A percentile compares a stretch with the other conserved stretches of the same genome.
Conservation (phyloP, 2,329 filamentous ascomycete species). For the Rhinocladiella mackenziei region DNA sequence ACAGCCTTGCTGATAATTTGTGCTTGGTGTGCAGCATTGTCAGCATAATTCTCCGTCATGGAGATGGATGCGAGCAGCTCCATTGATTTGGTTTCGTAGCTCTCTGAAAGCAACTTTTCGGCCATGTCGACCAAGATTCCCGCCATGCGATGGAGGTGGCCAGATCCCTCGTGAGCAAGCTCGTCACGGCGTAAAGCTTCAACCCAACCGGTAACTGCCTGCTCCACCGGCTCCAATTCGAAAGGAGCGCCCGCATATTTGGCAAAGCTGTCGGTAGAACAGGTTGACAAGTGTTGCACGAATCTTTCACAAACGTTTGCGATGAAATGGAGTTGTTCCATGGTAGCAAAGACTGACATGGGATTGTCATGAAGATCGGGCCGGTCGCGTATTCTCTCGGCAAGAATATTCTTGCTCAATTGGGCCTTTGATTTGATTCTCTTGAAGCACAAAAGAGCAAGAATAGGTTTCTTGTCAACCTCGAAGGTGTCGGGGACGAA, state of each 20-base stretch:
- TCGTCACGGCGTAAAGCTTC: slow-evolving; percentile 80
- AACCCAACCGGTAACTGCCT: slow-evolving; percentile 82
- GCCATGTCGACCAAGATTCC: slow-evolving; percentile 82
- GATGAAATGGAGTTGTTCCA: slow-evolving; percentile 83
- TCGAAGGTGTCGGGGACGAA: slow-evolving; percentile 85
- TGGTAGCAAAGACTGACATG: slow-evolving; percentile 72
- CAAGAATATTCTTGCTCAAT: slow-evolving; percentile 71
- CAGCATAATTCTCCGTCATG: slow-evolving; percentile 75
- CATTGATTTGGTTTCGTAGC: slow-evolving; percentile 68
- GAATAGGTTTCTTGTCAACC: slow-evolving; percentile 76
- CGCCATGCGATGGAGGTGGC: slow-evolving; percentile 77
- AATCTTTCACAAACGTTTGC: slow-evolving; percentile 66
- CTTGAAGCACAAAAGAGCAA: slow-evolving; percentile 82
- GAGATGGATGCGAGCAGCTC: slow-evolving; percentile 72
- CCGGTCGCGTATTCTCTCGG: slow-evolving; percentile 69
- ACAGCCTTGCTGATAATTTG: slow-evolving; percentile 60
- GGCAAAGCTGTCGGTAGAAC: slow-evolving; percentile 72
- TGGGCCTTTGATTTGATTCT: slow-evolving; percentile 83
- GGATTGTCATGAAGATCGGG: slow-evolving; percentile 69
- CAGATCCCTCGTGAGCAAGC: slow-evolving; percentile 74
- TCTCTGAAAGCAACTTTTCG: slow-evolving; percentile 70
- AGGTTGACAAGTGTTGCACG: slow-evolving; percentile 63
- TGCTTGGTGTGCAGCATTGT: slow-evolving; percentile 67
- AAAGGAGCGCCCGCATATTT: slow-evolving; percentile 75
- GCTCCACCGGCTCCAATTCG: slow-evolving; percentile 87